phyloP scores from a whole-genome alignment of 495 filamentous ascomycete species.

The Cercophora scortea region DNA sequence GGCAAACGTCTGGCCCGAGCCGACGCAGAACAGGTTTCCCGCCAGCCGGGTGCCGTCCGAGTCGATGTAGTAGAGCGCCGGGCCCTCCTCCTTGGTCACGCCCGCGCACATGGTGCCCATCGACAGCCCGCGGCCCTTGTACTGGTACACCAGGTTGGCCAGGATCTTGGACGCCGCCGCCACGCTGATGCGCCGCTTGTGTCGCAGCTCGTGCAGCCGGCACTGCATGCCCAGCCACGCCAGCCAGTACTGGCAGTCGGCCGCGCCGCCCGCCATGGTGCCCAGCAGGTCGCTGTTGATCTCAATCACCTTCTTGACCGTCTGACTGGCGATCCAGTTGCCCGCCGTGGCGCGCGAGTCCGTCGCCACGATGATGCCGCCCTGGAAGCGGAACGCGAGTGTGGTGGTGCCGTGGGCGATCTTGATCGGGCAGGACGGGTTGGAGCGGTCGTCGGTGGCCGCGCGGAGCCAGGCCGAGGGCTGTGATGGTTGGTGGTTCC shows the following conservation, averaged over 20 bases:
- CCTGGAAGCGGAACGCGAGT: slow-evolving; percentile 95
- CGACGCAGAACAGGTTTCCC: slow-evolving; percentile 96
- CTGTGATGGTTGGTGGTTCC: slow-evolving; percentile 28
- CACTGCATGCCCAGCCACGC: slow-evolving; percentile 98
- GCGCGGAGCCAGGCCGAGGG: slow-evolving; percentile 89
- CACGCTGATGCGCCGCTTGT: slow-evolving; percentile 97
- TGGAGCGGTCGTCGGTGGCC: slow-evolving; percentile 92
- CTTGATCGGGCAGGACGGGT: slow-evolving; percentile 96
- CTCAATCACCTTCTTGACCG: slow-evolving; percentile 98
- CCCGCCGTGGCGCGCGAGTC: slow-evolving; percentile 94
- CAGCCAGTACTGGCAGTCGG: slow-evolving; percentile 99
- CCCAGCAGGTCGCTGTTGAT: slow-evolving; percentile 86
- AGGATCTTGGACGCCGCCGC: slow-evolving; percentile 97
- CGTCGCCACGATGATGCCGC: slow-evolving; percentile 95
- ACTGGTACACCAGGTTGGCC: slow-evolving; percentile 92
- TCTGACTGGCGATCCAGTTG: slow-evolving; percentile 98
- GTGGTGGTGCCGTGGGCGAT: slow-evolving; percentile 98
- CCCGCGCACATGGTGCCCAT: slow-evolving; percentile 99
- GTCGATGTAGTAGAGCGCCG: slow-evolving; percentile 98
- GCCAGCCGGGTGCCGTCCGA: slow-evolving; percentile 88
- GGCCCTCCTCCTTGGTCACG: slow-evolving; percentile 92
- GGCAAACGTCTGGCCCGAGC: slow-evolving; percentile 95
- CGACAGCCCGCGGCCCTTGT: slow-evolving; percentile 94
- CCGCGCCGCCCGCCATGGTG: slow-evolving; percentile 97
- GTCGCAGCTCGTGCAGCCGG: slow-evolving; percentile 95